These are phyloP conservation scores for Byssothecium circinans DNA, from an alignment of 2,329 filamentous ascomycete species.

Conservation along the genomic window DNA sequence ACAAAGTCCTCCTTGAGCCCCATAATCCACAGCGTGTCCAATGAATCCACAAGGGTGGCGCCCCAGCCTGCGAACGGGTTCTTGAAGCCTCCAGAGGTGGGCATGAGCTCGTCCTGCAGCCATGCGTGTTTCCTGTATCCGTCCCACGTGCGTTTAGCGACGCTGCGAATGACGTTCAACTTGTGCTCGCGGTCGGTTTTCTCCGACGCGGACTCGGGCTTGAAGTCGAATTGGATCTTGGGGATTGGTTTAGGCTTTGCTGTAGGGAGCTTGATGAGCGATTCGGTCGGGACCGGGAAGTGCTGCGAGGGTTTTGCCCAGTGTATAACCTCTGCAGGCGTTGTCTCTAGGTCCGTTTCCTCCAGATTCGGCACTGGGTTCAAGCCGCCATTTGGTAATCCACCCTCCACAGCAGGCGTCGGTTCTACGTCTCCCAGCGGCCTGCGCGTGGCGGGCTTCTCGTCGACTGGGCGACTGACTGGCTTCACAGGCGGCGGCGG, in stretches of 20 bases:
- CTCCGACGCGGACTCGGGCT: slow-evolving; percentile 58
- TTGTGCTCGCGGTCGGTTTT: slow-evolving; percentile 63
- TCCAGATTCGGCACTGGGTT: background rate
- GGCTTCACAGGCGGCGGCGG: slow-evolving; percentile 35
- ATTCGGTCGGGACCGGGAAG: slow-evolving; percentile 72
- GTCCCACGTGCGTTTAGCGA: slow-evolving; percentile 77
- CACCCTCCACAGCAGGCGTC: slow-evolving; percentile 7
- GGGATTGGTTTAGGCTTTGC: slow-evolving; percentile 71
- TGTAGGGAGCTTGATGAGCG: slow-evolving; percentile 74
- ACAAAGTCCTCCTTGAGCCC: slow-evolving; percentile 67
- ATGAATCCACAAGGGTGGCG: slow-evolving; percentile 77
- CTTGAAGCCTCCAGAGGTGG: slow-evolving; percentile 65
- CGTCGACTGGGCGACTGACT: slow-evolving; percentile 19
- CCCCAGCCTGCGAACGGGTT: slow-evolving; percentile 93
- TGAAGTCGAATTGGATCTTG: slow-evolving; percentile 73
- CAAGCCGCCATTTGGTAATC: background rate
- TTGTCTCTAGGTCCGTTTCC: slow-evolving; percentile 1
- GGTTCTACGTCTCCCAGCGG: slow-evolving; percentile 2
- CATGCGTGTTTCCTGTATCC: slow-evolving; percentile 81
- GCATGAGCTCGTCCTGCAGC: slow-evolving; percentile 82
- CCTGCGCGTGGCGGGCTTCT: slow-evolving; percentile 8
- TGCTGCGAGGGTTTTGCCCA: slow-evolving; percentile 76
- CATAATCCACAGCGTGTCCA: slow-evolving; percentile 76
- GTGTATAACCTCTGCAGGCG: slow-evolving; percentile 51
- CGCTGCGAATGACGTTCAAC: slow-evolving; percentile 67